A percentile compares a stretch with the other conserved stretches of the same genome.
Evolutionary conservation across 306 rosid genomes (phyloP).

Genomic region (Carpinus viminea): DNA sequence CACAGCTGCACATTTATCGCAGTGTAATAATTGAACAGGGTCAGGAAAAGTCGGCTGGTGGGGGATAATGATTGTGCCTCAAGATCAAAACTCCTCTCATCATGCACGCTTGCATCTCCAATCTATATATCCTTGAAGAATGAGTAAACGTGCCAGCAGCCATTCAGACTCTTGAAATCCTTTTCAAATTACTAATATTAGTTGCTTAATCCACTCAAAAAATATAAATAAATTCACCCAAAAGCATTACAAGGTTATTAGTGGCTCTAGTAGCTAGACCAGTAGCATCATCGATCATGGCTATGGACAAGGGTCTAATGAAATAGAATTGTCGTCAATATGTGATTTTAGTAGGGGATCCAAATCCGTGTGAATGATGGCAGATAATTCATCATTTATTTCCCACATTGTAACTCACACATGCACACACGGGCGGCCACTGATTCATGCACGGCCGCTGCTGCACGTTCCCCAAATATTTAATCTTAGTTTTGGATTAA

Average conservation of each 20-base stretch:
- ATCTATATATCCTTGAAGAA: conserved; percentile 13
- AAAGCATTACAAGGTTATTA: no score
- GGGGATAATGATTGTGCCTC: conserved; percentile 29
- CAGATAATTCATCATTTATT: background rate
- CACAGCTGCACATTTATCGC: background rate
- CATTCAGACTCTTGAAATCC: conserved; percentile 25
- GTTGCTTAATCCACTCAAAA: conserved; percentile 19
- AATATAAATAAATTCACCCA: background rate
- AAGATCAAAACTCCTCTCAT: background rate
- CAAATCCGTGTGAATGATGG: no score
- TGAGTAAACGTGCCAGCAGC: conserved; percentile 14
- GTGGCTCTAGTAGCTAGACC: no score
- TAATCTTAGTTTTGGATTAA: conserved; percentile 16
- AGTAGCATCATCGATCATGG: no score
- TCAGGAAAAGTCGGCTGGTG: conserved; percentile 15
- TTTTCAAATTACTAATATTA: background rate
- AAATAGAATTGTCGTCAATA: no score
- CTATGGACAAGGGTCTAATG: no score
- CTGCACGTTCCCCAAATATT: conserved; percentile 52
- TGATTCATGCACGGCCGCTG: conserved; percentile 55
- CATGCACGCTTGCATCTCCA: background rate
- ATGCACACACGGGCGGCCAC: conserved; percentile 27
- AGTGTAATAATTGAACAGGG: conserved; percentile 8
- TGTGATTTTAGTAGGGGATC: no score
- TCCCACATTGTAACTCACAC: conserved; percentile 60